Evolutionary conservation across 2,329 filamentous ascomycete genomes (phyloP).

Genomic region (Calycina herbarum): DNA sequence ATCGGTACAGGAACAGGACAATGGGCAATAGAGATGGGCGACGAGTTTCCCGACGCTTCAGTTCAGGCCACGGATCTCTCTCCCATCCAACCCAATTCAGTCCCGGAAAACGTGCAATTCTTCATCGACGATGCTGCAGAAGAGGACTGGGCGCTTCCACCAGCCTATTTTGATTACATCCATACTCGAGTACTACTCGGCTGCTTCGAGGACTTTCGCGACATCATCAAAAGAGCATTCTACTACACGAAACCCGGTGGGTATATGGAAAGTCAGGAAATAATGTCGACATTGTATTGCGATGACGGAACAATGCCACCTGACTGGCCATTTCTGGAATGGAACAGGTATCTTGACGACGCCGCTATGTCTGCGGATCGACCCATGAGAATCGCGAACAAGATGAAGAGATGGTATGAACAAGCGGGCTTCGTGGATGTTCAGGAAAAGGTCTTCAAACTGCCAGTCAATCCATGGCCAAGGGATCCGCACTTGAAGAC

Average conservation of each 20-base stretch:
- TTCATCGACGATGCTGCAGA: slow-evolving; percentile 49
- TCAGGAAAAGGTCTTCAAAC: slow-evolving; percentile 51
- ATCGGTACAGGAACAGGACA: slow-evolving; percentile 55
- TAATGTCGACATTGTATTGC: slow-evolving; percentile 41
- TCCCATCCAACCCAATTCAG: slow-evolving; percentile 63
- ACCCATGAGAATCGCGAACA: slow-evolving; percentile 29
- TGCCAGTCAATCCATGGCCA: slow-evolving; percentile 57
- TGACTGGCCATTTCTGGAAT: slow-evolving; percentile 31
- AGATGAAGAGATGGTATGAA: slow-evolving; percentile 32
- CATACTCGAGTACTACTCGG: slow-evolving; percentile 47
- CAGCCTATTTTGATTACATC: slow-evolving; percentile 56
- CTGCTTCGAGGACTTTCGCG: slow-evolving; percentile 28
- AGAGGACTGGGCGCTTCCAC: slow-evolving; percentile 47
- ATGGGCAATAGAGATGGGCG: slow-evolving; percentile 65
- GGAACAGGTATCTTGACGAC: slow-evolving; percentile 24
- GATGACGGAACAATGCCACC: slow-evolving; percentile 44
- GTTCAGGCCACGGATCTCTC: slow-evolving; percentile 66
- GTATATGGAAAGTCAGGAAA: slow-evolving; percentile 49
- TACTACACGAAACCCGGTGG: slow-evolving; percentile 46
- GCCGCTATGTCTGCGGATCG: slow-evolving; percentile 28
- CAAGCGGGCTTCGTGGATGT: slow-evolving; percentile 58
- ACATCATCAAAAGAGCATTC: slow-evolving; percentile 26
- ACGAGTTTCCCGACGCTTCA: slow-evolving; percentile 57
- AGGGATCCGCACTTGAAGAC: slow-evolving; percentile 37
- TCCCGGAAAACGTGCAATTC: slow-evolving; percentile 74